Base-by-base conservation (phyloP, 2,329 filamentous ascomycete species). In the Cladophialophora carrionii region DNA sequence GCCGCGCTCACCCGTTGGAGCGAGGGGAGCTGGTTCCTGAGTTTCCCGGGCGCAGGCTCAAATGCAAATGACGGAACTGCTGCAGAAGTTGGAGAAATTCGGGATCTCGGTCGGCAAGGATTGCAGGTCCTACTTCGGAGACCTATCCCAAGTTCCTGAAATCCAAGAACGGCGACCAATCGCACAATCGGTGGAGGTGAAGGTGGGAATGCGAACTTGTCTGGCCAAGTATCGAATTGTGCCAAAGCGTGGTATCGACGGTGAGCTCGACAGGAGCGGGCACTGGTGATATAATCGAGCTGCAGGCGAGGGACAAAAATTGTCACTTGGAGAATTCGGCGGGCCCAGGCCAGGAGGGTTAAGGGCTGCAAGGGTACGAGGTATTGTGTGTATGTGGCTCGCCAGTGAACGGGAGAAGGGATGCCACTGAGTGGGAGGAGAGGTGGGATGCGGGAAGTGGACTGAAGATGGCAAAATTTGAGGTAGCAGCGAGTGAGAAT, bases 21-120 rank as follows among this genome's bases (percentile, higher is more conserved):
- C 63, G 37, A 43, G 59, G 61, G 62, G 61, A 58, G 37, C 14
- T 57, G 60, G 57, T 65, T 57, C 67, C 65, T 69, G 55, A 62
- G 63, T 61, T 56, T 68, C 59, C 67, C 67, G 67, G 62, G 29
- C 59, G 56, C 59, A 57, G 67, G 64, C 62, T 67, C 57, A 46
- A 63, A 59, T 55, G 62, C 29, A 29, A 51, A 59, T 68, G 67
- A 66, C 65, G 67, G 61, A 65, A 61, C 31, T 63, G 43, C 46
- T 68, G 67, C 67, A 67, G 64, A 62, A 70, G 32, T 70, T 70
- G 68, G 68, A 69, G 68, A 70, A 64, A 66, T 22, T 66, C 68
- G 68, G 65, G 55, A 64, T 37, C 57, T 54, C 59, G 61, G 65
- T 65, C 61, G 65, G 65, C 68, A 68, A 56, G 64, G 68, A 62